Conservation (phyloP, 306 rosid species). For the Begonia loranthoides region DNA sequence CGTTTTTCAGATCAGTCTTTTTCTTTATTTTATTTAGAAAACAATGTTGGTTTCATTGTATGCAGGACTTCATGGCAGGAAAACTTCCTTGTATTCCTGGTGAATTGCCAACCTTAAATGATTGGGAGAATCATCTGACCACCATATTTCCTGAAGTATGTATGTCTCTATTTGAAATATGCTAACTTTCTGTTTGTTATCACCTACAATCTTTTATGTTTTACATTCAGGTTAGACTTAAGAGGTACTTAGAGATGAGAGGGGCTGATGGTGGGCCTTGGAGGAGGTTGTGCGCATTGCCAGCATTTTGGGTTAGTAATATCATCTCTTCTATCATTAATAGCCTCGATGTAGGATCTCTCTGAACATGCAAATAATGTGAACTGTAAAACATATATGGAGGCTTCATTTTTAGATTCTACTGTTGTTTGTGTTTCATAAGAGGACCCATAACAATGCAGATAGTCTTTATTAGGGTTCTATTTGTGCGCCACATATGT, state of each 20-base stretch:
- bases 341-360: conserved; percentile 6
- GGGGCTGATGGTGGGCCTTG: conserved; percentile 99
- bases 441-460: no score
- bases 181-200: conserved; percentile 8
- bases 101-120: conserved; percentile 83
- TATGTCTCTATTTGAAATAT: conserved; percentile 10
- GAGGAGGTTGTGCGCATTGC: conserved; percentile 98
- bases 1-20: neutral
- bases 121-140: conserved; percentile 98
- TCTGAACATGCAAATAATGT: conserved; percentile 2
- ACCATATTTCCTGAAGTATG: conserved; percentile 91
- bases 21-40: neutral
- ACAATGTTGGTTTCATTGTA: neutral
- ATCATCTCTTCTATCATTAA: conserved; percentile 4
- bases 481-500: no score
- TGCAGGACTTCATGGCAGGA: conserved; percentile 88
- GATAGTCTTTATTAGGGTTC: no score
- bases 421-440: no score
- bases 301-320: conserved; percentile 84
- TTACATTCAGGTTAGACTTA: conserved; percentile 74
- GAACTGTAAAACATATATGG: neutral
- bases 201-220: conserved; percentile 10
- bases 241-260: conserved; percentile 99
- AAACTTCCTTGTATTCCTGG: conserved; percentile 76
- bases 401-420: no score